Base-by-base conservation (phyloP, 306 rosid species). In the Cercis canadensis region DNA sequence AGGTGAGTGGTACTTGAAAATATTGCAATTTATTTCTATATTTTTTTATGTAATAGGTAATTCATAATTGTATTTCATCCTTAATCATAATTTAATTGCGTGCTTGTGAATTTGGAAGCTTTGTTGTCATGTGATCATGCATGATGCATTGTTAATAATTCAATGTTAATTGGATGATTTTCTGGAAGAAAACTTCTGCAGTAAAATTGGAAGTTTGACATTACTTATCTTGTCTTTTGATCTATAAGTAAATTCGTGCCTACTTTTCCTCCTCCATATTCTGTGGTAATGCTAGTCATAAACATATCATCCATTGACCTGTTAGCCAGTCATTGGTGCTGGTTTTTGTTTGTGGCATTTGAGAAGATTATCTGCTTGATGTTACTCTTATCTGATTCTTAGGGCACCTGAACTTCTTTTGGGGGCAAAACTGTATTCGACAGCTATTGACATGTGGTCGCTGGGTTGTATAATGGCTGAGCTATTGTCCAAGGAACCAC, bases 381-480 rank as follows among this genome's bases (percentile, higher is more conserved):
- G 62, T 62, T 69, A n/a, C 58, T 70, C 62, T 24, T 66, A 29
- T 62, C 46, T 82, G 75, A 69, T 63, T 66, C 69, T 62, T 79
- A 95, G 99, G 96, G 96, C 99, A 62, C 99, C 99, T 12, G 99
- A 95, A 78, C 96, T 95, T 70, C 88, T 95, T 54, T 69, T 95
- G 78, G 99, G 99, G 77, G 75, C 85, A 49, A 92, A 75, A 67
- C 89, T 85, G 84, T 95, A 95, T 79, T 92, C 99, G 21, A 95
- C 99, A 33, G 92, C 99, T 7, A 87, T 95, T 18, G 99, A 95
- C 78, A 89, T 92, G 97, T 95, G 99, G 99, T 95, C 99, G 17
- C 75, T 95, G 73, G 99, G 99, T 60, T 95, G 99, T 78, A 95
- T 95, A 75, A 95, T 95, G 99, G 99, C 96, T 44, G 99, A 95